These are phyloP conservation scores for Colletotrichum noveboracense DNA, from an alignment of 2,329 filamentous ascomycete species.

Conservation along the genomic window DNA sequence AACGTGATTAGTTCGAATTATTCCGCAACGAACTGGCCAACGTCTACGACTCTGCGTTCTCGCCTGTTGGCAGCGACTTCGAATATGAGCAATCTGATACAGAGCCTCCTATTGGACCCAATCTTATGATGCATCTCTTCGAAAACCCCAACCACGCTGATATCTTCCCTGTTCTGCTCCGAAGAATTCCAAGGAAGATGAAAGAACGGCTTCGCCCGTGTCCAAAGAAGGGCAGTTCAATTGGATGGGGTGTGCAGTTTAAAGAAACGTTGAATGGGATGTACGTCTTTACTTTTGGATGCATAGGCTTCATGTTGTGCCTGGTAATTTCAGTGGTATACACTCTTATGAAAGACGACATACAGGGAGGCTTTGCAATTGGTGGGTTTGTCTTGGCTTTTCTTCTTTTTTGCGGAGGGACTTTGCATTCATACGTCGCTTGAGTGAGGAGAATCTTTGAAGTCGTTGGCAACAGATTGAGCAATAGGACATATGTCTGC, in stretches of 20 bases:
- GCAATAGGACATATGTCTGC: not conserved
- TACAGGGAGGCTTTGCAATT: not conserved
- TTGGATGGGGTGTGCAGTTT: not conserved
- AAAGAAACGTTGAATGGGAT: not conserved
- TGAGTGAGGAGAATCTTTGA: not conserved
- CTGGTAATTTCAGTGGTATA: not conserved
- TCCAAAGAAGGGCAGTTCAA: not conserved
- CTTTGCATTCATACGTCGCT: not conserved
- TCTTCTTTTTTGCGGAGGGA: not conserved
- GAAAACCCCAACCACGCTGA: not conserved
- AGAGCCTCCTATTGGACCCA: not conserved
- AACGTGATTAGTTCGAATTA: not conserved
- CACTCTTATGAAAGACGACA: not conserved
- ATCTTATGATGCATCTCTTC: not conserved
- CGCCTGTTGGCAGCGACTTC: not conserved
- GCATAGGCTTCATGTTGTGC: not conserved
- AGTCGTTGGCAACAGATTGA: fast-evolving
- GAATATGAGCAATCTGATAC: not conserved
- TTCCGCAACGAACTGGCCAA: not conserved
- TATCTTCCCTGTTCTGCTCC: not conserved
- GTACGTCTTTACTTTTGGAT: not conserved
- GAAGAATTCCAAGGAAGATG: not conserved
- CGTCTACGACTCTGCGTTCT: not conserved
- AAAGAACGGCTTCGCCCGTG: not conserved
- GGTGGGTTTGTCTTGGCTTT: not conserved